Conservation (phyloP, 805 yeast species). For the Yarrowia divulgata region DNA sequence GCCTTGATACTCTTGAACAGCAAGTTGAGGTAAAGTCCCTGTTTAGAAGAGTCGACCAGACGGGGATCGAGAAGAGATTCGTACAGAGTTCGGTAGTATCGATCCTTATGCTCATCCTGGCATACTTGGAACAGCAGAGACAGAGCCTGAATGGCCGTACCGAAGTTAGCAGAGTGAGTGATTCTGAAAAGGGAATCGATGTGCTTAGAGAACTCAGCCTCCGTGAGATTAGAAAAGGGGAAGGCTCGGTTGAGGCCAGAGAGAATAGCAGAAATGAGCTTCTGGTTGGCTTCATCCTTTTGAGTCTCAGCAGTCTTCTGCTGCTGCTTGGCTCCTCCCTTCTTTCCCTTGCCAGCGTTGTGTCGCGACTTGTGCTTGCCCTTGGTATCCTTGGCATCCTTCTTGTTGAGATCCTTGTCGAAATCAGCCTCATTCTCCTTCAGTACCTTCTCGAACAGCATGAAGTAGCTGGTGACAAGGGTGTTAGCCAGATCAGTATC, state of each 20-base stretch:
- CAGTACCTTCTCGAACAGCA: conserved; percentile 82
- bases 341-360: conserved; percentile 79
- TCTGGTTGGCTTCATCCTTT: conserved; percentile 77
- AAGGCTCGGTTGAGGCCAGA: conserved; percentile 96
- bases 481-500: conserved; percentile 85
- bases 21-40: conserved; percentile 87
- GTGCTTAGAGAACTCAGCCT: conserved; percentile 71
- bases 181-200: conserved; percentile 84
- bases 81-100: conserved; percentile 87
- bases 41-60: conserved; percentile 85
- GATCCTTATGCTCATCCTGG: conserved; percentile 53
- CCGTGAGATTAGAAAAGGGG: conserved; percentile 82
- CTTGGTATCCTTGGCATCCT: conserved; percentile 44
- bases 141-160: conserved; percentile 91
- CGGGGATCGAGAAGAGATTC: conserved; percentile 88
- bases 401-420: conserved; percentile 48
- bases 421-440: conserved; percentile 64
- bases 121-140: conserved; percentile 84
- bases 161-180: conserved; percentile 92
- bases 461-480: conserved; percentile 82
- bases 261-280: conserved; percentile 84
- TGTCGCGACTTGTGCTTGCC: conserved; percentile 62
- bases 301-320: conserved; percentile 47
- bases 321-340: conserved; percentile 65
- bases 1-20: conserved; percentile 81